Conservation (phyloP, 345 rosid species). For the Draba incana region DNA sequence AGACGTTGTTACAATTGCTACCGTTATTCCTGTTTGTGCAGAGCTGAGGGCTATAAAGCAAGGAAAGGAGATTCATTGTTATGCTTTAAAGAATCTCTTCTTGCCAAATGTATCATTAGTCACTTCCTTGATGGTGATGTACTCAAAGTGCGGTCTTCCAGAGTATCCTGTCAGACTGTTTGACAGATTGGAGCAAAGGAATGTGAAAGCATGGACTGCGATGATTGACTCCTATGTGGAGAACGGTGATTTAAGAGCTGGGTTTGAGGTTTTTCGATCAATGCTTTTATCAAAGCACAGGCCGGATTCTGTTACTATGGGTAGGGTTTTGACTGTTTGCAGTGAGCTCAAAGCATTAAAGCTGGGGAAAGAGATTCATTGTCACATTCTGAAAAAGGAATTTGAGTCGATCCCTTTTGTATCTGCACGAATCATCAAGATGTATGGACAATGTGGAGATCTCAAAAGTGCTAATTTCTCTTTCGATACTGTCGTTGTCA, state of each 20-base stretch:
- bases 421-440: constrained; percentile 64
- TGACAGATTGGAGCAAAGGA: constrained; percentile 55
- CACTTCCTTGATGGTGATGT: constrained; percentile 84
- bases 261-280: constrained; percentile 53
- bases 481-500: constrained; percentile 57
- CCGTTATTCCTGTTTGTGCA: constrained; percentile 77
- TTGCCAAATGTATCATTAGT: constrained; percentile 70
- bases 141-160: constrained; percentile 67
- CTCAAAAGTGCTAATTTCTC: constrained; percentile 52
- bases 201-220: constrained; percentile 74
- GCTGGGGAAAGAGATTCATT: constrained; percentile 84
- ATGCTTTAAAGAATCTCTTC: constrained; percentile 70
- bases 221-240: constrained; percentile 67
- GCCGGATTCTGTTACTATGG: constrained; percentile 73
- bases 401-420: constrained; percentile 65
- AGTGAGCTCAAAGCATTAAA: constrained; percentile 53
- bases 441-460: constrained; percentile 69
- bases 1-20: constrained; percentile 74
- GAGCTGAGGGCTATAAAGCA: constrained; percentile 63
- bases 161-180: constrained; percentile 61
- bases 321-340: constrained; percentile 64
- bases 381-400: constrained; percentile 62
- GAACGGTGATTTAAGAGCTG: constrained; percentile 46
- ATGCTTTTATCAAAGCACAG: constrained; percentile 72
- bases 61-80: constrained; percentile 88